A percentile compares a stretch with the other conserved stretches of the same genome.
phyloP scores from a whole-genome alignment of 2,329 filamentous ascomycete genomes.

The Fusarium goolgardi region DNA sequence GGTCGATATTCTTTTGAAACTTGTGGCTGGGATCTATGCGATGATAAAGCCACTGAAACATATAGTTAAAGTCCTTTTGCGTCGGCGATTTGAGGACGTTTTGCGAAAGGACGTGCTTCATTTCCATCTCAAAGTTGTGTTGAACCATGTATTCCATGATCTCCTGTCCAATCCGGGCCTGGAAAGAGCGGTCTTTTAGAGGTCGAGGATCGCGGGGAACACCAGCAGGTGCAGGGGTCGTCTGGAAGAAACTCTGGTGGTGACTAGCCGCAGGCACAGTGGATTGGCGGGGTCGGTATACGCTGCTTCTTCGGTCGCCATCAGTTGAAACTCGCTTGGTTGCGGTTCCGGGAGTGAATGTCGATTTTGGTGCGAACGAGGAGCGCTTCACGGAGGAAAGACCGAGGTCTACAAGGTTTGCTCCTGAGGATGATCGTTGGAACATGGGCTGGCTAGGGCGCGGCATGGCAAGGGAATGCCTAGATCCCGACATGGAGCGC shows the following conservation, averaged over 20 bases:
- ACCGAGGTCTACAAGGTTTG: slow-evolving; percentile 81
- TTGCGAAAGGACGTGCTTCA: slow-evolving; percentile 91
- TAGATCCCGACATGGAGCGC: slow-evolving; percentile 84
- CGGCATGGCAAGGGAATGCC: slow-evolving; percentile 85
- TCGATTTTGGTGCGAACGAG: slow-evolving; percentile 82
- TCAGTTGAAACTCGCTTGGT: slow-evolving; percentile 59
- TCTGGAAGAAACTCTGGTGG: slow-evolving; percentile 96
- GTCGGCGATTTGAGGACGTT: slow-evolving; percentile 95
- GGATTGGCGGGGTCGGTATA: slow-evolving; percentile 78
- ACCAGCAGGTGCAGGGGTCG: slow-evolving; percentile 82
- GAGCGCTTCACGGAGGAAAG: slow-evolving; percentile 86
- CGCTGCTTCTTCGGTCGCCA: slow-evolving; percentile 79
- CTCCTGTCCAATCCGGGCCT: slow-evolving; percentile 86
- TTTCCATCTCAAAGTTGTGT: slow-evolving; percentile 97
- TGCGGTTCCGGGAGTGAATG: slow-evolving; percentile 63
- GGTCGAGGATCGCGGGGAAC: slow-evolving; percentile 89
- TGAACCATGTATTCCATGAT: slow-evolving; percentile 90
- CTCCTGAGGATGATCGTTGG: slow-evolving; percentile 83
- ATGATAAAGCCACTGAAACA: slow-evolving; percentile 98
- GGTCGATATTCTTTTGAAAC: slow-evolving; percentile 94
- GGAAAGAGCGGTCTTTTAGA: slow-evolving; percentile 82
- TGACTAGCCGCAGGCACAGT: slow-evolving; percentile 75
- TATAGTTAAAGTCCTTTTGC: slow-evolving; percentile 97
- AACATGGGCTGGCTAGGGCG: slow-evolving; percentile 90
- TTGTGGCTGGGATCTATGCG: slow-evolving; percentile 93